phyloP scores from a whole-genome alignment of 106 monocot genomes.

The Agapanthus africanus region DNA sequence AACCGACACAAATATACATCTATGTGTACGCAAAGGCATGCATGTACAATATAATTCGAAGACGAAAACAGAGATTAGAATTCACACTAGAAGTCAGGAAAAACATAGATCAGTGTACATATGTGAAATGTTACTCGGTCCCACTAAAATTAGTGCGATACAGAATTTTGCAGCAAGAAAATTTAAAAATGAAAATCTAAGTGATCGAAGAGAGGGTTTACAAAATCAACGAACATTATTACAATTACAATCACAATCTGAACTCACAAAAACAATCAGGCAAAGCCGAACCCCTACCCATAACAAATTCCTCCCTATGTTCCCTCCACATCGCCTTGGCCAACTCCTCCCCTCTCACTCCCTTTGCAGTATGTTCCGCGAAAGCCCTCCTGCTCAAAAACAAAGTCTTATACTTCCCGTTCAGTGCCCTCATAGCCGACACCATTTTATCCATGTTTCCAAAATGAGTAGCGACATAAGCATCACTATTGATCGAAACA shows the following conservation, averaged over 20 bases:
- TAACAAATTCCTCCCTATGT: slow-evolving; percentile 66
- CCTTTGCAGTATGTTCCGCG: slow-evolving; percentile 32
- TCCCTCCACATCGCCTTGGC: slow-evolving; percentile 54
- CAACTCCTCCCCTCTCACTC: slow-evolving; percentile 45
- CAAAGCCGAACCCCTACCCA: slow-evolving; percentile 68
- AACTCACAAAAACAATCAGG: slow-evolving; percentile 91
- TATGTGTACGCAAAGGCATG: too few species aligned
- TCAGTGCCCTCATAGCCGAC: slow-evolving; percentile 60
- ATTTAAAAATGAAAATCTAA: background rate
- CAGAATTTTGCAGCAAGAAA: too few species aligned
- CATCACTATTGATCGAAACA: slow-evolving; percentile 75
- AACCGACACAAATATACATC: too few species aligned
- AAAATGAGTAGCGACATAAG: slow-evolving; percentile 79
- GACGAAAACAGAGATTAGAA: too few species aligned
- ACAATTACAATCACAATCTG: slow-evolving; percentile 28
- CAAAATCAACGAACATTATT: background rate
- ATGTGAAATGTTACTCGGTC: too few species aligned
- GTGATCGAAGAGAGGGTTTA: background rate
- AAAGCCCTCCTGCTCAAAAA: slow-evolving; percentile 73
- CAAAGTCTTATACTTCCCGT: slow-evolving; percentile 55
- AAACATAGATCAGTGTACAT: too few species aligned
- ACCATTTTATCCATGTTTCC: slow-evolving; percentile 99
- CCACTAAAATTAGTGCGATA: too few species aligned
- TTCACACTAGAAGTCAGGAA: too few species aligned
- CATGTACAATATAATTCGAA: too few species aligned